phyloP scores from a whole-genome alignment of 371 early-diverging fungal genomes.

The Batkoa obscura region DNA sequence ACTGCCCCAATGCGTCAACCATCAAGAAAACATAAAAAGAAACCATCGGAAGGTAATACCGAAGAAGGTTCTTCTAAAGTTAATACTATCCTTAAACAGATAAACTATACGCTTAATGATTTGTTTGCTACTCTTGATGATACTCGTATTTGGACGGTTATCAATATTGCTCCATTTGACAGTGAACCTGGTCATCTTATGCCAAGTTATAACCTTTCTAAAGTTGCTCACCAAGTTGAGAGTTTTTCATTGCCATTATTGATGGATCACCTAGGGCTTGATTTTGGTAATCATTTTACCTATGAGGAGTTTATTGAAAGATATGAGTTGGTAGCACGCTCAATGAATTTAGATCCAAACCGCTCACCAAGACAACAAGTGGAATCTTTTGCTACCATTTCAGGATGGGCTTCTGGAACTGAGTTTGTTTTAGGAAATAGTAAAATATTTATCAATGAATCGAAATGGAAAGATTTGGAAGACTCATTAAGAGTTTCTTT shows the following conservation, averaged over 20 bases:
- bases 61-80: neutral
- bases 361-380: conserved; percentile 18
- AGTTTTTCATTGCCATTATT: conserved; percentile 40
- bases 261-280: conserved; percentile 23
- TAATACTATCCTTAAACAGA: conserved; percentile 23
- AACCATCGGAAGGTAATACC: neutral
- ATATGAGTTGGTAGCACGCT: conserved; percentile 18
- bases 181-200: conserved; percentile 20
- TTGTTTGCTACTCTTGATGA: conserved; percentile 45
- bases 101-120: conserved; percentile 42
- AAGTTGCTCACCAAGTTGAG: conserved; percentile 39
- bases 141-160: conserved; percentile 66
- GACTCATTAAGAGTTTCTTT: conserved; percentile 48
- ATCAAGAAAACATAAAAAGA: conserved; percentile 1
- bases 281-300: conserved; percentile 35
- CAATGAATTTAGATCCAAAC: conserved; percentile 17
- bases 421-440: conserved; percentile 22
- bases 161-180: conserved; percentile 63
- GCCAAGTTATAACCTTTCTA: conserved; percentile 26
- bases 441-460: conserved; percentile 45
- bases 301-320: conserved; percentile 42
- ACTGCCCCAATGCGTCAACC: conserved; percentile 27
- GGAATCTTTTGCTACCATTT: conserved; percentile 18
- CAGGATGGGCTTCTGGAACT: conserved; percentile 17
- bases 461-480: conserved; percentile 58